Base-by-base conservation (phyloP, 345 rosid species). In the Salix purpurea region DNA sequence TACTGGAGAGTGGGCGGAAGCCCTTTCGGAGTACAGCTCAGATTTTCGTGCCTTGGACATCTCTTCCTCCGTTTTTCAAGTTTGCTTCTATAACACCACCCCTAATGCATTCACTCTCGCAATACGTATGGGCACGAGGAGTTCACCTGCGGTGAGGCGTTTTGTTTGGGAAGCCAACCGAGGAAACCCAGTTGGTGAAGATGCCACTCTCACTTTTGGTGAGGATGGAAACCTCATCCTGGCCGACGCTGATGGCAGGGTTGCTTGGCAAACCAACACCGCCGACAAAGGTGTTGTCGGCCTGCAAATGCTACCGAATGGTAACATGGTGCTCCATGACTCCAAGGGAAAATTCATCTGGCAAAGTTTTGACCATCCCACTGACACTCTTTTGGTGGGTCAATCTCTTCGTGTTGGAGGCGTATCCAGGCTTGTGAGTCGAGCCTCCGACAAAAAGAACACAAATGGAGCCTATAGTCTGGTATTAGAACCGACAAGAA, bases 71-170 rank as follows among this genome's bases (percentile, higher is more conserved):
- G 89, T 88, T n/a, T 92, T 89, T 73, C 87, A 83, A 28, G 85
- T 92, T 4, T 83, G 84, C 80, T 92, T 90, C 65, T 88, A 86
- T 54, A 89, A 86, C 79, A 92, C 89, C 58, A 91, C 92, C 37
- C 85, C 90, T 4, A 84, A 87, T 72, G 90, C 85, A 40, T 92
- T 69, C 84, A 89, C 90, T 4, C 74, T 91, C 21, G 90, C 90
- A 18, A 73, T 89, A 0, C 81, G 92, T 12, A 86, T 87, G 77
- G 95, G 85, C 7, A 77, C 74, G 37, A 73, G 34, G 39, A 74
- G 77, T 37, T 83, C 89, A 18, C 86, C 83, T 21, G 83, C 88
- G 0, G 42, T 84, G 2, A 75, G 78, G 30, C 70, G 90, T 18
- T 88, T 88, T 89, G 83, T 82, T 2, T 80, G 86, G 88, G 88